Conservation (phyloP, 257 asterid genomes). For the Salvia hispanica region DNA sequence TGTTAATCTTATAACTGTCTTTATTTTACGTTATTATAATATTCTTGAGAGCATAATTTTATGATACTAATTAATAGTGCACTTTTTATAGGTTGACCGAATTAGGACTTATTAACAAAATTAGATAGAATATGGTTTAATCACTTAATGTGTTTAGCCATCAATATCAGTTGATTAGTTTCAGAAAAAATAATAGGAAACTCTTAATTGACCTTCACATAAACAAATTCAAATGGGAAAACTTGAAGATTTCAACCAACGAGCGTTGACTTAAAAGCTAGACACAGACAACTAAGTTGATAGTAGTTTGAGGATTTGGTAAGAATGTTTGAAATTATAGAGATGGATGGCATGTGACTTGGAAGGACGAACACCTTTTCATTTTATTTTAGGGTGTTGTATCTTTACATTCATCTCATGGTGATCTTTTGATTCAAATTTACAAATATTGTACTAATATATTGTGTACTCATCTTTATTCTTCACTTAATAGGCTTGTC, state of each 20-base stretch:
- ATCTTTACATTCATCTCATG: neutral
- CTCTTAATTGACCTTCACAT: conserved; percentile 10
- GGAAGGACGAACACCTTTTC: conserved; percentile 2
- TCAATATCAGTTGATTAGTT: neutral
- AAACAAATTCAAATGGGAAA: conserved; percentile 13
- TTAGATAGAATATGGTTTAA: too few species aligned
- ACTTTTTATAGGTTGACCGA: too few species aligned
- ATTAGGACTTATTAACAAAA: too few species aligned
- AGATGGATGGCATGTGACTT: conserved; percentile 24
- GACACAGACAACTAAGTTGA: conserved; percentile 9
- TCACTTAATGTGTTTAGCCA: too few species aligned
- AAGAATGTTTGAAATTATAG: conserved; percentile 35
- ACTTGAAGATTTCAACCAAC: conserved; percentile 28
- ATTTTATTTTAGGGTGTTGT: neutral
- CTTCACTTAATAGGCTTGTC: too few species aligned
- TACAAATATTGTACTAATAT: too few species aligned
- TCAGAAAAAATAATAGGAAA: neutral
- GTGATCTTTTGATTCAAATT: too few species aligned
- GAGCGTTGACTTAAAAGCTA: conserved; percentile 33
- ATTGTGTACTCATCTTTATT: too few species aligned
- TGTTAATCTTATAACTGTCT: too few species aligned
- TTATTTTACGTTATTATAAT: too few species aligned
- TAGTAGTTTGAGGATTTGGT: conserved; percentile 31
- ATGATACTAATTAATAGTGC: too few species aligned
- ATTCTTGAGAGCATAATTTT: too few species aligned